phyloP scores from a whole-genome alignment of 495 filamentous ascomycete species.

The Talaromyces trachyspermus region DNA sequence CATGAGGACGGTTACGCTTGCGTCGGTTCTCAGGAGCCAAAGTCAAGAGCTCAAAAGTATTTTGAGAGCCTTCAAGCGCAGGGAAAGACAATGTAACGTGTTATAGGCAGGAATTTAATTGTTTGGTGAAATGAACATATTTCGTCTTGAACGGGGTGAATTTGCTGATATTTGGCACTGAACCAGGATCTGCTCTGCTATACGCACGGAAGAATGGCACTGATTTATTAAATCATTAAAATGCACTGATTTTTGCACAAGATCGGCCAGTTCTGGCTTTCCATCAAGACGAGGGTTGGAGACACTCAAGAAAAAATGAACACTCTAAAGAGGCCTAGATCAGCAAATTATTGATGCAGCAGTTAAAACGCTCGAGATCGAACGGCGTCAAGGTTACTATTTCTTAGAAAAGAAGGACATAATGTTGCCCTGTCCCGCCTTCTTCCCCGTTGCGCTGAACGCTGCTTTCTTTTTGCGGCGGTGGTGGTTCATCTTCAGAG shows the following conservation, averaged over 20 bases:
- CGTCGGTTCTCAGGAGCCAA: neutral
- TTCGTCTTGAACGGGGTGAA: no score
- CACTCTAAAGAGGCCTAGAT: neutral
- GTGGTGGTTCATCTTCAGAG: slow-evolving; percentile 79
- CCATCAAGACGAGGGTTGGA: no score
- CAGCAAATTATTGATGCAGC: neutral
- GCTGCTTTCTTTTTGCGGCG: slow-evolving; percentile 53
- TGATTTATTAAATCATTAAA: no score
- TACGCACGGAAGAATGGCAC: no score
- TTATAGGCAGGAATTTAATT: no score
- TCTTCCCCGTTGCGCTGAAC: slow-evolving; percentile 39
- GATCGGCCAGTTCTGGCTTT: no score
- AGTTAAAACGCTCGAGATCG: neutral
- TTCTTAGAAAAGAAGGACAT: slow-evolving; percentile 95
- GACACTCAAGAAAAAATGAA: neutral
- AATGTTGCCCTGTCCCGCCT: slow-evolving; percentile 75
- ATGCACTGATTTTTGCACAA: no score
- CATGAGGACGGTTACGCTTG: neutral
- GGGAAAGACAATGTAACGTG: no score
- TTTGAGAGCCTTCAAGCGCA: neutral
- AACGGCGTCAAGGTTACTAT: slow-evolving; percentile 27
- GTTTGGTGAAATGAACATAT: no score
- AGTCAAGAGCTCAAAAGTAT: neutral
- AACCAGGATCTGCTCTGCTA: no score
- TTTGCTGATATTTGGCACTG: no score